Conservation (phyloP, 805 yeast species). For the Kodamaea laetipori region DNA sequence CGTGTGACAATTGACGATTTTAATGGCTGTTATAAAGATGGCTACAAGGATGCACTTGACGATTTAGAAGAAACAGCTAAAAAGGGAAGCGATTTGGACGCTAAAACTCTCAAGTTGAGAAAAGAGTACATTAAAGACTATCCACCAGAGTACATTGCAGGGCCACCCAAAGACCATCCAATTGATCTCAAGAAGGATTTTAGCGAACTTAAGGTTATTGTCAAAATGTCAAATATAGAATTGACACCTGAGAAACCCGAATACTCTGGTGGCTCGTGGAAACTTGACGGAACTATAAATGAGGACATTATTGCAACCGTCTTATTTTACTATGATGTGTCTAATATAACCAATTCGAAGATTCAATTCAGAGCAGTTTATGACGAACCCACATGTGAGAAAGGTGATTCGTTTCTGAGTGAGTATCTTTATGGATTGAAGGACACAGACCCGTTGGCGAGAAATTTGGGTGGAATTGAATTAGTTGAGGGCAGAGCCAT, state of each 20-base stretch:
- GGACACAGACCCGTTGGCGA: constrained; percentile 30
- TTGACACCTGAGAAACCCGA: constrained; percentile 42
- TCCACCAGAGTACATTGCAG: constrained; percentile 5
- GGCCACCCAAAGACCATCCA: constrained; percentile 10
- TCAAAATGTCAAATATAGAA: constrained; percentile 42
- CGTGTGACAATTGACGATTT: neutral
- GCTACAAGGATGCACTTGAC: neutral
- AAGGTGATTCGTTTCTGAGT: constrained; percentile 29
- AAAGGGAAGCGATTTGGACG: neutral
- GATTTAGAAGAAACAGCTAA: neutral
- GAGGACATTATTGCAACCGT: constrained; percentile 46
- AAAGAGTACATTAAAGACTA: neutral
- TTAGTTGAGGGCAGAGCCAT: constrained; percentile 29
- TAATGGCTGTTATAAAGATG: neutral
- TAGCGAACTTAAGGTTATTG: constrained; percentile 36
- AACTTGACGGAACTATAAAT: constrained; percentile 43
- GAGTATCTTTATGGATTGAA: constrained; percentile 28
- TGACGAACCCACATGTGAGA: constrained; percentile 38
- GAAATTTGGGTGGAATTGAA: constrained; percentile 28
- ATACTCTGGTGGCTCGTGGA: constrained; percentile 46
- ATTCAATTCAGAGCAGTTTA: constrained; percentile 32
- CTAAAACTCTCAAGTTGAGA: neutral
- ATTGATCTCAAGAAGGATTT: constrained; percentile 20
- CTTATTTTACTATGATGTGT: constrained; percentile 41
- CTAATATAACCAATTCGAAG: constrained; percentile 38